These are phyloP conservation scores for Buxus sempervirens DNA, from an alignment of 164 flowering plant genomes.

Conservation along the genomic window DNA sequence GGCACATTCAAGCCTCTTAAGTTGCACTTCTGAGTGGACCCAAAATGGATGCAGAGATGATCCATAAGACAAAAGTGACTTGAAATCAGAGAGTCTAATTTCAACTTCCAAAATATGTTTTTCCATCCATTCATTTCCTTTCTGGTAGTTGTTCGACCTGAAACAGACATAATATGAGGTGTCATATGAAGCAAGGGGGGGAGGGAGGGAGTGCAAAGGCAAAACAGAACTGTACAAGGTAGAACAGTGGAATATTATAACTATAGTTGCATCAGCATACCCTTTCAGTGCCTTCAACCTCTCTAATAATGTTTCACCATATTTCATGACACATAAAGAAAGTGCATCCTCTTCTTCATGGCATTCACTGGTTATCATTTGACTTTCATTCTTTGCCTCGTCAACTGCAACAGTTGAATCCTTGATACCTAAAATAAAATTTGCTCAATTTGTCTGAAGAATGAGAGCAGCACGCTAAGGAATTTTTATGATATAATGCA, in stretches of 20 bases:
- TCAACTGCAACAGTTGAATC: slow-evolving; percentile 10
- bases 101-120: slow-evolving; percentile 63
- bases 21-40: slow-evolving; percentile 65
- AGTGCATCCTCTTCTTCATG: slow-evolving; percentile 22
- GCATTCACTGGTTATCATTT: slow-evolving; percentile 12
- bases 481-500: not conserved
- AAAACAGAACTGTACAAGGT: no score
- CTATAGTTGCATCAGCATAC: slow-evolving; percentile 42
- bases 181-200: not conserved
- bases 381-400: slow-evolving; percentile 6
- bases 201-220: no score
- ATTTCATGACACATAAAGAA: slow-evolving; percentile 39
- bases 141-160: slow-evolving; percentile 33
- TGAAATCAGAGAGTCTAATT: slow-evolving; percentile 72
- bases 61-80: slow-evolving; percentile 56
- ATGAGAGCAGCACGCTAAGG: not conserved
- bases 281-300: slow-evolving; percentile 50
- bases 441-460: slow-evolving; percentile 4
- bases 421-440: slow-evolving; percentile 10
- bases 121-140: slow-evolving; percentile 34
- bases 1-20: slow-evolving; percentile 46
- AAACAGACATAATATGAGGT: slow-evolving; percentile 12
- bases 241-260: no score
- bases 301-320: slow-evolving; percentile 54
- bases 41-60: slow-evolving; percentile 78